Percentiles rank a stretch among this genome's conserved stretches.
Conservation (phyloP, 768 basidiomycete genomes). For the Suillus sp. region DNA sequence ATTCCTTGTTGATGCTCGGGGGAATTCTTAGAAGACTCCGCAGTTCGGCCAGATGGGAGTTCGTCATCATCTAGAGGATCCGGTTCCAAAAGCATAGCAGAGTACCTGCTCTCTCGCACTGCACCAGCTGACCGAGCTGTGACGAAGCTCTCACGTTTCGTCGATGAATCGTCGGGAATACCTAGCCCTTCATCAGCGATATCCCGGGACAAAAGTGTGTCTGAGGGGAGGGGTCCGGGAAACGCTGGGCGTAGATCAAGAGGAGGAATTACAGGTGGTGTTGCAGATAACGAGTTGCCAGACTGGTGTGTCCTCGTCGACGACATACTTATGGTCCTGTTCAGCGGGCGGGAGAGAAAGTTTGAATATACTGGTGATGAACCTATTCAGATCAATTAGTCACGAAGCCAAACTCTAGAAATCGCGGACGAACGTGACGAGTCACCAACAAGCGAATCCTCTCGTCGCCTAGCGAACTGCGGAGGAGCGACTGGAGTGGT, state of each 20-base stretch:
- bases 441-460: constrained; percentile 29
- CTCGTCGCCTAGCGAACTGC: constrained; percentile 29
- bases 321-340: constrained; percentile 63
- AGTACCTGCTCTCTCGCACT: constrained; percentile 33
- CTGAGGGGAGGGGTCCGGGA: constrained; percentile 35
- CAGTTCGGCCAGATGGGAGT: constrained; percentile 20
- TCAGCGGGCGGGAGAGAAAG: constrained; percentile 66
- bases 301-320: constrained; percentile 63
- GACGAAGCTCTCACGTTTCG: constrained; percentile 59
- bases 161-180: constrained; percentile 41
- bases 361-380: constrained; percentile 54
- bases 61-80: constrained; percentile 22
- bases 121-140: constrained; percentile 41
- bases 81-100: constrained; percentile 23
- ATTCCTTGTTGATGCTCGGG: constrained; percentile 1
- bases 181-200: constrained; percentile 26
- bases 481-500: constrained; percentile 26
- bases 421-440: constrained; percentile 43
- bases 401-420: constrained; percentile 4
- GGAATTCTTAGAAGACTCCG: constrained; percentile 13
- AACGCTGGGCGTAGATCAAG: constrained; percentile 61
- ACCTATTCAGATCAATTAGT: constrained; percentile 31
- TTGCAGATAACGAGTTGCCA: constrained; percentile 35
- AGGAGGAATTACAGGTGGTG: constrained; percentile 56
- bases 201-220: constrained; percentile 25